Percentiles rank a stretch among this genome's conserved stretches.
Conservation (phyloP, 495 filamentous ascomycete genomes). For the Daldinia grandis region DNA sequence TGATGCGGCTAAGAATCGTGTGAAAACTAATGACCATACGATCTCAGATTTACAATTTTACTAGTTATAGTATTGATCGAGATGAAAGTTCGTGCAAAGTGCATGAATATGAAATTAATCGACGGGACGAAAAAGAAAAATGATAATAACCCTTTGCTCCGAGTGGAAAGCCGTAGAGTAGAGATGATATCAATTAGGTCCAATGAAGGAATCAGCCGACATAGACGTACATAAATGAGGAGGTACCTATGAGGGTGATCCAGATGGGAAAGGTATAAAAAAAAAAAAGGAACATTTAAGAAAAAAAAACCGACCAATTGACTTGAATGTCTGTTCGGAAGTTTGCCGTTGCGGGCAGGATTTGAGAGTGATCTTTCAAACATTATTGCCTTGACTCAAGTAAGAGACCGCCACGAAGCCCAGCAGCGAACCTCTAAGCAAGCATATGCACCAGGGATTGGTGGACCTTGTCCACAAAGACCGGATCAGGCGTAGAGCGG, state of each 20-base stretch:
- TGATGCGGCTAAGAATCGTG: conserved; percentile 11
- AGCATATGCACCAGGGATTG: conserved; percentile 43
- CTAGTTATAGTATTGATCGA: not conserved
- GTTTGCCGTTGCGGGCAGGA: conserved; percentile 40
- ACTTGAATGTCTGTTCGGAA: conserved; percentile 29
- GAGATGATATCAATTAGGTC: conserved; percentile 28
- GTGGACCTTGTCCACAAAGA: conserved; percentile 25
- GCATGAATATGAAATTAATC: conserved; percentile 11
- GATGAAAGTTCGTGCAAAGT: not conserved
- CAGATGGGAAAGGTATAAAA: conserved; percentile 15
- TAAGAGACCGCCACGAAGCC: conserved; percentile 61
- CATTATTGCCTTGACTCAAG: conserved; percentile 39
- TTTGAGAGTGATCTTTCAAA: conserved; percentile 31
- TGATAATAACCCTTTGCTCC: conserved; percentile 30
- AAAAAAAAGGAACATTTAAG: conserved; percentile 1
- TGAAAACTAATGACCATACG: not conserved
- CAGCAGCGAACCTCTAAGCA: conserved; percentile 38
- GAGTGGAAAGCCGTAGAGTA: conserved; percentile 24
- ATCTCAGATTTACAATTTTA: not conserved
- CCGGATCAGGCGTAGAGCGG: conserved; percentile 43
- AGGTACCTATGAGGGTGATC: conserved; percentile 22
- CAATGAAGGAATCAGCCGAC: conserved; percentile 35
- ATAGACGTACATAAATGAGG: conserved; percentile 28
- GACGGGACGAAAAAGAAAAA: not conserved
- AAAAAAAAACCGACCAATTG: conserved; percentile 25